Base-by-base conservation (phyloP, 1,139 yeast genomes). In the Pneumocystis murina region DNA sequence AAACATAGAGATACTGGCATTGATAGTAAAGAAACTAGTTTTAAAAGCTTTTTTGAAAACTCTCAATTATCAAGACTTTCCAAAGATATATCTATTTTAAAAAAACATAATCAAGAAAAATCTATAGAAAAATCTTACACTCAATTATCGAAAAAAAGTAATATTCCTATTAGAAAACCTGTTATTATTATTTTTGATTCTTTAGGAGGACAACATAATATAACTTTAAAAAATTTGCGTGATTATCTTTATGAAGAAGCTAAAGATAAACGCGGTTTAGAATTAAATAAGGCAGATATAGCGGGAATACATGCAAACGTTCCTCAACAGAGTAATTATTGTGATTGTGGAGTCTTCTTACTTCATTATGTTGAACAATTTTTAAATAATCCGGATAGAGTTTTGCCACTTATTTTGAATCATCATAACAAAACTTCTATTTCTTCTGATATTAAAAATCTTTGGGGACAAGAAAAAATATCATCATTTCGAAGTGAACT, bases 281-380 rank as follows among this genome's bases (percentile, higher is more conserved):
- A 75, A 0, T 70, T 88, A 7, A 75, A 76, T 17, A 77, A 77
- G n/a, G 73, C 75, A 4, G 79, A 78, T 61, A 75, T 80, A 41
- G 65, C 72, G 60, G 72, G 76, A 63, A 74, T 78, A 63, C 76
- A 78, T 3, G 86, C 87, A 5, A 72, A 76, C 20, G 95, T 90
- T 0, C 96, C 97, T 0, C 84, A 81, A 67, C 99, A 94, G 71
- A 84, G 84, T 62, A 94, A 94, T 72, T 84, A 85, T 74, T 88
- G 91, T 71, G 98, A 94, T 72, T 94, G 99, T 75, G 99, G 99
- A 0, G 83, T 94, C 30, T 97, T 88, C 75, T 87, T 92, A 4
- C 85, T 94, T 35, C 86, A 86, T 70, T 92, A 88, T 70, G 81
- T 87, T 30, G 80, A 82, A 66, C 82, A 80, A 69, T 86, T 91